Conservation (phyloP, 805 yeast species). For the Suhomyces sp. region DNA sequence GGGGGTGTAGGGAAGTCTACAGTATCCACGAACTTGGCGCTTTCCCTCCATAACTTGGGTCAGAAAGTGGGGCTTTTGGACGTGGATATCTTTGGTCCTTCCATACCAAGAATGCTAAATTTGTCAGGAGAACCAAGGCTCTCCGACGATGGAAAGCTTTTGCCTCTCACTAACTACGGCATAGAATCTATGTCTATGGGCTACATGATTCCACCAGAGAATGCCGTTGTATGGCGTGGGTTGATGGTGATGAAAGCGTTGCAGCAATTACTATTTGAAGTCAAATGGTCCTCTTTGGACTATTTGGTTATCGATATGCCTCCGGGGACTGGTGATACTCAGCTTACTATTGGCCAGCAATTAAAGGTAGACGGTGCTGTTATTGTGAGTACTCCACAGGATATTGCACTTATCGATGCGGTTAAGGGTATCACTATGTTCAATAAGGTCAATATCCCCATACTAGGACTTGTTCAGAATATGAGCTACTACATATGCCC, state of each 20-base stretch:
- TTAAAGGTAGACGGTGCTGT: conserved; percentile 76
- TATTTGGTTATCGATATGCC: conserved; percentile 80
- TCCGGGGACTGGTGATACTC: conserved; percentile 90
- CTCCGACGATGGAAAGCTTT: conserved; percentile 48
- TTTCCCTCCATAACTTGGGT: conserved; percentile 55
- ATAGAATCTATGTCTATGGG: conserved; percentile 90
- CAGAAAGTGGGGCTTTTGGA: conserved; percentile 68
- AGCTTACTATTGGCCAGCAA: conserved; percentile 77
- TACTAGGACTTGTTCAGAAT: conserved; percentile 76
- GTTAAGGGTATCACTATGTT: conserved; percentile 80
- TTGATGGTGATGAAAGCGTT: conserved; percentile 83
- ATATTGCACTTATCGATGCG: conserved; percentile 77
- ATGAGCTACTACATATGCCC: conserved; percentile 81
- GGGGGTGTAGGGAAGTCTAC: conserved; percentile 86
- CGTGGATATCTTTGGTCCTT: conserved; percentile 84
- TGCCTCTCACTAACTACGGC: conserved; percentile 74
- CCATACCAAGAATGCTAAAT: conserved; percentile 71
- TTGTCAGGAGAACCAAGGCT: conserved; percentile 69
- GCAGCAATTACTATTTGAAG: conserved; percentile 81
- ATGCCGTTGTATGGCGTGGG: conserved; percentile 84
- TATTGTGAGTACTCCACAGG: conserved; percentile 84
- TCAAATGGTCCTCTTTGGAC: conserved; percentile 70
- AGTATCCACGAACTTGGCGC: conserved; percentile 66
- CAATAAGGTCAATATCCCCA: conserved; percentile 65
- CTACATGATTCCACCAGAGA: conserved; percentile 61